Base-by-base conservation (phyloP, 2,329 filamentous ascomycete genomes). In the Fusarium lateritium region DNA sequence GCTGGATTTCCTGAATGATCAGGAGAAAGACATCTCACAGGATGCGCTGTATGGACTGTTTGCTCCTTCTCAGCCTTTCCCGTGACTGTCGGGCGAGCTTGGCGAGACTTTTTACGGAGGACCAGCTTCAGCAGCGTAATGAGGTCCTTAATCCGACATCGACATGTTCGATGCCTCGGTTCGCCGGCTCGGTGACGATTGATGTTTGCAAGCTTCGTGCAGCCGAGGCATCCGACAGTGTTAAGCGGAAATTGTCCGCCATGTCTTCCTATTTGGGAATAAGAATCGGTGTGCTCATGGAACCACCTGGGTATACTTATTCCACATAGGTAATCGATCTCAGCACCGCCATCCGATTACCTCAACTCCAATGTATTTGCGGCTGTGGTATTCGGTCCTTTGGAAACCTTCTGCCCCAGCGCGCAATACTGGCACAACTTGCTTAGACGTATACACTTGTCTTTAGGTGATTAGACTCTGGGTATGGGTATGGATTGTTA, bases 21-120 rank as follows among this genome's bases (percentile, higher is more conserved):
- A 76, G 56, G 76, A 77, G 62, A 74, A 73, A 45, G 70, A 75
- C 15, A 76, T 77, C n/a, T 75, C 72, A 8, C 74, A 77, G 34
- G 75, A 77, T 49, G 70, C 75, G 15, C 56, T 77, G 4, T 77
- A 77, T 34, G 76, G 76, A 13, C 45, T 77, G 15, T 77, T 77
- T 63, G 73, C 75, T 1, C 72, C 75, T 9, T 71, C 73, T n/a
- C 73, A 75, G 69, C 71, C 73, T 24, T 74, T 76, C 51, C 73
- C 73, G 17, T 75, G 73, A 75, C 67, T 70, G 55, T 38, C 56
- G 36, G 58, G 39, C n/a, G 63, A 70, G 49, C 45, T 70, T 22
- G 67, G 68, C 21, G 68, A 70, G 53, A 70, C 68, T 8, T 69
- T 70, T 49, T 66, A 50, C 21, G 58, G 34, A 43, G 58, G 67